A percentile compares a stretch with the other conserved stretches of the same genome.
These are phyloP conservation scores for Penstemon newberryi DNA, from an alignment of 257 asterid species.

Conservation along the genomic window DNA sequence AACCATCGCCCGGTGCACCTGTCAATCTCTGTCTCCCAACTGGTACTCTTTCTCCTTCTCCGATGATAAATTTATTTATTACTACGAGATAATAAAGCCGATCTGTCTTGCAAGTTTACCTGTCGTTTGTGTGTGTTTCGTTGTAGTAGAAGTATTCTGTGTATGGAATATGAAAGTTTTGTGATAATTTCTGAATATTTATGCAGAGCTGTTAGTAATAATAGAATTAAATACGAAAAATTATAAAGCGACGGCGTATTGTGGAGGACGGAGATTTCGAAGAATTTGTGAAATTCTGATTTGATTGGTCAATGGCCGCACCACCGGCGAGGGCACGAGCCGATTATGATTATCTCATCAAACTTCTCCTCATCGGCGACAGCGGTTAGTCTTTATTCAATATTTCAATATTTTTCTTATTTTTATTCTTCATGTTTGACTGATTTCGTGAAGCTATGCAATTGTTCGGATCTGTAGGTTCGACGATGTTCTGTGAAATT, in stretches of 20 bases:
- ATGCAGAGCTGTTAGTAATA: slow-evolving; percentile 34
- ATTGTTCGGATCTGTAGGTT: slow-evolving; percentile 27
- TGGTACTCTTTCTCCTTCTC: slow-evolving; percentile 27
- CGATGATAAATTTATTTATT: slow-evolving; percentile 9
- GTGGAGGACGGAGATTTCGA: slow-evolving; percentile 22
- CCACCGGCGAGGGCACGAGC: slow-evolving; percentile 73
- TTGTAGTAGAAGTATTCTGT: neutral
- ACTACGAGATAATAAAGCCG: slow-evolving; percentile 22
- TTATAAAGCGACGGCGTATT: slow-evolving; percentile 18
- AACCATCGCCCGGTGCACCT: slow-evolving; percentile 34
- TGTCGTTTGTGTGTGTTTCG: neutral
- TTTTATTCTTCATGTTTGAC: slow-evolving; percentile 4
- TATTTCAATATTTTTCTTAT: neutral
- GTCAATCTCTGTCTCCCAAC: slow-evolving; percentile 31
- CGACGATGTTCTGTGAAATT: neutral
- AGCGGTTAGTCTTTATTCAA: slow-evolving; percentile 39
- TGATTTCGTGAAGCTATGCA: neutral
- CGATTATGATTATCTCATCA: slow-evolving; percentile 65
- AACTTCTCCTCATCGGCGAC: slow-evolving; percentile 69
- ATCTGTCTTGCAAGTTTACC: slow-evolving; percentile 32
- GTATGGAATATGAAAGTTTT: neutral
- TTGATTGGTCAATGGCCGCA: slow-evolving; percentile 55
- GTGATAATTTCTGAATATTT: slow-evolving; percentile 24
- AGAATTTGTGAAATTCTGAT: slow-evolving; percentile 22
- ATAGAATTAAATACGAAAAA: slow-evolving; percentile 6